phyloP scores from a whole-genome alignment of 1,284 basidiomycete genomes.

The Boletus sp. region DNA sequence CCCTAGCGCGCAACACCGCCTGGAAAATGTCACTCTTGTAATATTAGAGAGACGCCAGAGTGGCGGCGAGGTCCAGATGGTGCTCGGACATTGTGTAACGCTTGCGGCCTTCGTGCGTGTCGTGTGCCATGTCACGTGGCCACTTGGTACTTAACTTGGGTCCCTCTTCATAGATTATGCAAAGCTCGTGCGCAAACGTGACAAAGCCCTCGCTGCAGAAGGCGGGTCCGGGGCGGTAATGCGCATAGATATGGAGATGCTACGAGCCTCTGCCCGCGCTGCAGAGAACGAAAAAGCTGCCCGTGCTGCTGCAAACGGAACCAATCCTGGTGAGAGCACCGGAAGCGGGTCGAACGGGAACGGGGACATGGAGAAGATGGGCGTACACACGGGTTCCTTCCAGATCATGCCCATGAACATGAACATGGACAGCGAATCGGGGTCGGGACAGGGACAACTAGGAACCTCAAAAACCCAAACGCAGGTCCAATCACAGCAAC shows the following conservation, averaged over 20 bases:
- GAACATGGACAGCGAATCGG: conserved; percentile 21
- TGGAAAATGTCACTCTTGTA: conserved; percentile 79
- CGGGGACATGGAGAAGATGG: conserved; percentile 36
- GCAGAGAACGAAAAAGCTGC: conserved; percentile 39
- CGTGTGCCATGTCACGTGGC: neutral
- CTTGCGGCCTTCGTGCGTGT: conserved; percentile 73
- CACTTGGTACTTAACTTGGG: conserved; percentile 35
- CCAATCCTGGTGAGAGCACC: neutral
- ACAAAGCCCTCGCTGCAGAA: conserved; percentile 53
- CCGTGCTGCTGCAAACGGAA: conserved; percentile 17
- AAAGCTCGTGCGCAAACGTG: conserved; percentile 70
- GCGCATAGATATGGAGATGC: conserved; percentile 66
- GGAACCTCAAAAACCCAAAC: conserved; percentile 12
- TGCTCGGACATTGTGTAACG: conserved; percentile 75
- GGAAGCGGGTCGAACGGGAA: conserved; percentile 7
- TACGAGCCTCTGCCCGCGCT: conserved; percentile 67
- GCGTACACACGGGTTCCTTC: conserved; percentile 50
- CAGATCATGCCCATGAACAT: conserved; percentile 37
- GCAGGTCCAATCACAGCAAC: conserved; percentile 9
- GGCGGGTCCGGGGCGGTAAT: conserved; percentile 39
- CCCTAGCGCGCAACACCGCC: conserved; percentile 72
- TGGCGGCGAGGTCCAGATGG: conserved; percentile 79
- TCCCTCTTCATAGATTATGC: conserved; percentile 57
- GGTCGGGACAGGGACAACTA: conserved; percentile 9
- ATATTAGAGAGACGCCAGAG: conserved; percentile 80